These are phyloP conservation scores for Keqinozyma sinolaborantium DNA, from an alignment of 1,139 yeast species.

Conservation along the genomic window DNA sequence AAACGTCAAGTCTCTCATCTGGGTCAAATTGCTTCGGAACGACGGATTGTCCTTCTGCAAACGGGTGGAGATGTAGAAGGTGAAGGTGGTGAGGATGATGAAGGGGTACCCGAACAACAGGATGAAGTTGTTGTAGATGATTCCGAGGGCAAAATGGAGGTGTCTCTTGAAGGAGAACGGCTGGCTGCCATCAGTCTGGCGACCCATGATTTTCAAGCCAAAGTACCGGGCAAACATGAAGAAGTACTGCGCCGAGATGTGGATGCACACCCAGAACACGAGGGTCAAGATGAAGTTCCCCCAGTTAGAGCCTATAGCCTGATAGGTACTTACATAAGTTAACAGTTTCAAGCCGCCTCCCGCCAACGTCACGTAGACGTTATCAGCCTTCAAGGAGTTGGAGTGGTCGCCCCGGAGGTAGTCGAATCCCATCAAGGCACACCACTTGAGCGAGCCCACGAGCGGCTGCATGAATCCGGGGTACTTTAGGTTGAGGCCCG, in stretches of 20 bases:
- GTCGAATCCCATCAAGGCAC: conserved; percentile 31
- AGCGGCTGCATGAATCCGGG: conserved; percentile 68
- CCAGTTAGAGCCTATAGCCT: conserved; percentile 33
- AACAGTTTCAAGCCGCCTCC: conserved; percentile 30
- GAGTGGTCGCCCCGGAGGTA: conserved; percentile 13
- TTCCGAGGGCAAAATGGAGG: conserved; percentile 28
- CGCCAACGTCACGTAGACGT: conserved; percentile 32
- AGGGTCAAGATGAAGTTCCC: conserved; percentile 38
- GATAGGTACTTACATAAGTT: conserved; percentile 23
- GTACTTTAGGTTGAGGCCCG: conserved; percentile 52
- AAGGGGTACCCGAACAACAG: conserved; percentile 43
- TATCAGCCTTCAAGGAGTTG: conserved; percentile 19
- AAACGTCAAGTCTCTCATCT: conserved; percentile 22
- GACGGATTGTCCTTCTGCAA: conserved; percentile 6
- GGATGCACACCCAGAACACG: conserved; percentile 23
- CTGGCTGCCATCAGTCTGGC: conserved; percentile 1
- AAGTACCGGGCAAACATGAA: conserved; percentile 5
- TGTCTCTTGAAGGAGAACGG: conserved; percentile 17
- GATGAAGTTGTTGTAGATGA: conserved; percentile 28
- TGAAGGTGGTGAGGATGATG: conserved; percentile 36
- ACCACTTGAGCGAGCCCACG: conserved; percentile 35
- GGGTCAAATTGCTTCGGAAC: conserved; percentile 10
- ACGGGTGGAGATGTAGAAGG: conserved; percentile 25
- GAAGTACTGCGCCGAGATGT: conserved; percentile 16
- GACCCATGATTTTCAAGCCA: conserved; percentile 4